These are phyloP conservation scores for Cercospora sp. DNA, from an alignment of 2,329 filamentous ascomycete species.

Conservation along the genomic window DNA sequence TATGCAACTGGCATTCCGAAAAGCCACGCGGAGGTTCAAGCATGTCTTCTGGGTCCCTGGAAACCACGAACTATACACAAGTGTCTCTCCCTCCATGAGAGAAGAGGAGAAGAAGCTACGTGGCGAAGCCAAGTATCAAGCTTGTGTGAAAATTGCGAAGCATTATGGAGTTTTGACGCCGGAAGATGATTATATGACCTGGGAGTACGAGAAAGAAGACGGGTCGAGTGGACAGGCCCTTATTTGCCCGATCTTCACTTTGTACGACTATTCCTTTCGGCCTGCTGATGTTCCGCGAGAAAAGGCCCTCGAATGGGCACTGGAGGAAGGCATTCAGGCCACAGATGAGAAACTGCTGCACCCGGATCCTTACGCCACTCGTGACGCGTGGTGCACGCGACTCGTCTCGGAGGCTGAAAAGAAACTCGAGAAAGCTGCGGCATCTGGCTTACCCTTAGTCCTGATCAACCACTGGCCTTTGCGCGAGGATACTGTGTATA, in stretches of 20 bases:
- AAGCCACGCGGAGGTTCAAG: constrained; percentile 46
- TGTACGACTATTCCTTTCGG: constrained; percentile 62
- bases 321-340: constrained; percentile 48
- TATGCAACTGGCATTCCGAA: constrained; percentile 42
- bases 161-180: constrained; percentile 56
- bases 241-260: constrained; percentile 58
- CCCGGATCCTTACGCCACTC: constrained; percentile 47
- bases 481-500: constrained; percentile 47
- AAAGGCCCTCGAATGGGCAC: constrained; percentile 49
- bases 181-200: constrained; percentile 56
- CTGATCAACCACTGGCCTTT: constrained; percentile 52
- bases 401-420: constrained; percentile 44
- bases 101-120: constrained; percentile 41
- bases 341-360: constrained; percentile 50
- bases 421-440: constrained; percentile 41
- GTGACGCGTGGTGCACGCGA: constrained; percentile 49
- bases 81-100: constrained; percentile 42
- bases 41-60: constrained; percentile 59
- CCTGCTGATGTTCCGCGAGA: constrained; percentile 52
- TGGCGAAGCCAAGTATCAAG: constrained; percentile 57
- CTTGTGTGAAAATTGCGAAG: constrained; percentile 56
- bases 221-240: constrained; percentile 52
- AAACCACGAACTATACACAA: constrained; percentile 60
- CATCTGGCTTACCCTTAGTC: constrained; percentile 40
- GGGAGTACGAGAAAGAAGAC: constrained; percentile 44